Evolutionary conservation across 2,329 filamentous ascomycete genomes (phyloP), one percentile per base, ranked within the genome.

Genomic region (Chalaropsis thielavioides): DNA sequence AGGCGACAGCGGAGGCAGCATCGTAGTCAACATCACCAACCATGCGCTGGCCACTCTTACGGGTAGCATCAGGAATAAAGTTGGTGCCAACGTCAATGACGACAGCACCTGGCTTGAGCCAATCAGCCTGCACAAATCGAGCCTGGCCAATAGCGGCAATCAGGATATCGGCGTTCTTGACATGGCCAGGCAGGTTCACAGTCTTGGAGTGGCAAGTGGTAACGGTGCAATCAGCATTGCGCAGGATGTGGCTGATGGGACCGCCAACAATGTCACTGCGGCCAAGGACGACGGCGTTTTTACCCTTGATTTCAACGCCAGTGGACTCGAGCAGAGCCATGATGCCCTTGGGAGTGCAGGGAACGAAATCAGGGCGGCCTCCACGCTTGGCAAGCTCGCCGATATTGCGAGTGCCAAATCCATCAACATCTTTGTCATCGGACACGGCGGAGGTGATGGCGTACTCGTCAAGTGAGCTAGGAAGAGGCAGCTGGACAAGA

Each of bases 31-130:
- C 94, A 74, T 99, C 94, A 67, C 94, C 94, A 6, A 97, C 92
- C 24, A 99, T 83, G 69, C 92, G 85, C 74, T 94, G 84, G 41
- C 94, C 94, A 13, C 90, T 95, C 79, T 96, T 96, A 79, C 89
- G 96, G 68, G 88, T 87, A 44, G 85, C 80, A 73, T 99, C 94
- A 5, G 89, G 83, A 66, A 97, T 86, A 79, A 91, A 96, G 79
- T 99, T 99, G 69, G 92, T 99, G 68, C 94, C 94, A 19, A 99
- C 94, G 72, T 99, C 94, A 71, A 99, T 95, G 49, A 99, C 91
- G 5, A 99, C 88, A n/a, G 84, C 90, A 43, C 92, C 94, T 19
- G 88, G 85, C 81, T 97, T 99, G 69, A 99, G 75, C 91, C 92
- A 97, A 68, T 95, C 90, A 69, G 92, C 94, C 77, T 94, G 92